phyloP scores from a whole-genome alignment of 163 green algal genomes.

The Chlamydomonas reinhardtii region DNA sequence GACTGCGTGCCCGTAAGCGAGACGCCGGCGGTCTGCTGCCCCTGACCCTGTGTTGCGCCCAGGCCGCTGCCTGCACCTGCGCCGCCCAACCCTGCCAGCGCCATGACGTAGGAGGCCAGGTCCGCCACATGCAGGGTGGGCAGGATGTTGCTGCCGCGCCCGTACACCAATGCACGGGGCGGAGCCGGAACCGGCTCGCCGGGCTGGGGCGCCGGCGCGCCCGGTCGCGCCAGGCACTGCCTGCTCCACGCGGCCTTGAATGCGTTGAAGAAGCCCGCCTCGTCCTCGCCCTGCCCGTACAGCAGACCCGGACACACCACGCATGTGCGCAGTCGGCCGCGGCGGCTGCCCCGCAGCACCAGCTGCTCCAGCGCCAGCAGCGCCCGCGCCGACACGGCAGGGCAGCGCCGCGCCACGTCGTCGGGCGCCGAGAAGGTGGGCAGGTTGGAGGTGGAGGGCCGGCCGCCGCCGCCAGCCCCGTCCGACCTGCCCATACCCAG shows the following conservation, averaged over 20 bases:
- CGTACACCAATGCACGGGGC: conserved; percentile 34
- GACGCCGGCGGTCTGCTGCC: too few species aligned
- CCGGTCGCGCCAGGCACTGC: not conserved
- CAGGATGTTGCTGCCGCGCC: conserved; percentile 60
- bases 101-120: conserved; percentile 50
- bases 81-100: not conserved
- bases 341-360: conserved; percentile 45
- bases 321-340: conserved; percentile 49
- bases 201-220: too few species aligned
- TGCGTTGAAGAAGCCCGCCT: conserved; percentile 52
- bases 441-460: not conserved
- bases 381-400: not conserved
- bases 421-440: conserved; percentile 33
- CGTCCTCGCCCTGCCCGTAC: conserved; percentile 64
- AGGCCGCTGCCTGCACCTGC: not conserved
- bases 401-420: conserved; percentile 1
- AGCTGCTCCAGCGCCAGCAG: conserved; percentile 62
- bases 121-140: conserved; percentile 64
- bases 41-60: too few species aligned
- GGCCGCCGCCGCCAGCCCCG: not conserved
- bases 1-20: too few species aligned
- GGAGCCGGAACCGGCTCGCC: not conserved
- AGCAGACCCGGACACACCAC: conserved; percentile 65
- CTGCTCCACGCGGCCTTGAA: conserved; percentile 47
- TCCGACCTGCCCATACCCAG: not conserved